Percentiles rank a stretch among this genome's conserved stretches.
Evolutionary conservation across 345 rosid genomes (phyloP).

Genomic region (Eucalyptus marginata): DNA sequence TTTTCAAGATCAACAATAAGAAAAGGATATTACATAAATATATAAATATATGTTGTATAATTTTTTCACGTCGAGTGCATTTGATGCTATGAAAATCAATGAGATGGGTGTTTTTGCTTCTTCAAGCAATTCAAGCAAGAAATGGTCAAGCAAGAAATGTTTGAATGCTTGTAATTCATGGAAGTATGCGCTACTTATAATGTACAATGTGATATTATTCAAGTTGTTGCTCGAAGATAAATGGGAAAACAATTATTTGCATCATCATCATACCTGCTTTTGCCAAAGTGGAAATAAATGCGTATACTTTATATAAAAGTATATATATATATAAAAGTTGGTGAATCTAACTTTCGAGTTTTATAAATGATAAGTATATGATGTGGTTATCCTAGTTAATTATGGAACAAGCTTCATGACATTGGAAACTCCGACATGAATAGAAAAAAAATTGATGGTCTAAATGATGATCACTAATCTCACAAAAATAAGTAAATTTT

Average conservation of each 20-base stretch:
- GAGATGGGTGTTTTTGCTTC: background rate
- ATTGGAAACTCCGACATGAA: background rate
- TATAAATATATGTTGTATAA: background rate
- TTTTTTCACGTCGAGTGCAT: fast-evolving
- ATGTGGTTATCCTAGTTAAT: background rate
- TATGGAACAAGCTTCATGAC: background rate
- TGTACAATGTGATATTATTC: background rate
- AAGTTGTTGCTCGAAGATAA: fast-evolving
- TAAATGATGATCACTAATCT: background rate
- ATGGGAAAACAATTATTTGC: background rate
- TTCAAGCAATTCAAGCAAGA: background rate
- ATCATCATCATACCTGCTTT: fast-evolving
- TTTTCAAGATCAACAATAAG: background rate
- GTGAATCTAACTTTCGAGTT: background rate
- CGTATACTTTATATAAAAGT: background rate
- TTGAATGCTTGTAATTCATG: background rate
- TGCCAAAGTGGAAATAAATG: background rate
- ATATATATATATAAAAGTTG: background rate
- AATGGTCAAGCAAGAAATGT: background rate
- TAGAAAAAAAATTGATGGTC: background rate
- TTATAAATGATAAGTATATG: background rate
- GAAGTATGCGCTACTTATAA: background rate
- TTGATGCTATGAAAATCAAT: background rate
- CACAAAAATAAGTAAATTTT: background rate
- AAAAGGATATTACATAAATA: background rate